Conservation (phyloP, 2,329 filamentous ascomycete species). For the Aspergillus fumigatiaffinis region DNA sequence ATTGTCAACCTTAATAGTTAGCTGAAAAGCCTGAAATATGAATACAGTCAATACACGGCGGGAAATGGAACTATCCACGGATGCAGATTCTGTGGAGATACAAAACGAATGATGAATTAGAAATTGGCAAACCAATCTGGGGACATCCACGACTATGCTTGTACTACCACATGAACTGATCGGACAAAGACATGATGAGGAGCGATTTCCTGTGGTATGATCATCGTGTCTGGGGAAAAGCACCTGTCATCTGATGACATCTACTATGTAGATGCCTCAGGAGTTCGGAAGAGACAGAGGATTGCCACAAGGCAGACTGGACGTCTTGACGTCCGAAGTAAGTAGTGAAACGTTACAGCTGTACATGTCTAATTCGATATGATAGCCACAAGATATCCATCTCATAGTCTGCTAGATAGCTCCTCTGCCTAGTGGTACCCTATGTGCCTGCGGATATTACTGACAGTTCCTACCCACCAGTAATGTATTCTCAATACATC, state of each 20-base stretch:
- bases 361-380: no score
- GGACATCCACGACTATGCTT: not conserved
- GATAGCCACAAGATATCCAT: no score
- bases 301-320: not conserved
- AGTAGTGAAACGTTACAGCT: not conserved
- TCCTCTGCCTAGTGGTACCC: no score
- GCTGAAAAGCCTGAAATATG: not conserved
- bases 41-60: not conserved
- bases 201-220: not conserved
- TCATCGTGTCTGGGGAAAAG: not conserved
- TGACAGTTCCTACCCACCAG: no score
- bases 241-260: constrained; percentile 16
- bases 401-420: no score
- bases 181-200: not conserved
- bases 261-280: constrained; percentile 2
- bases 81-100: not conserved
- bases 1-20: constrained; percentile 10
- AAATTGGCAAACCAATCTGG: not conserved
- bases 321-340: not conserved
- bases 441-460: no score
- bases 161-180: not conserved
- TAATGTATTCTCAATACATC: not conserved
- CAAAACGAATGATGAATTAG: not conserved
- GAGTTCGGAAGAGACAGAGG: no score
- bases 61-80: not conserved